These are phyloP conservation scores for Carex arenaria DNA, from an alignment of 202 grass and related monocot species.

Conservation along the genomic window DNA sequence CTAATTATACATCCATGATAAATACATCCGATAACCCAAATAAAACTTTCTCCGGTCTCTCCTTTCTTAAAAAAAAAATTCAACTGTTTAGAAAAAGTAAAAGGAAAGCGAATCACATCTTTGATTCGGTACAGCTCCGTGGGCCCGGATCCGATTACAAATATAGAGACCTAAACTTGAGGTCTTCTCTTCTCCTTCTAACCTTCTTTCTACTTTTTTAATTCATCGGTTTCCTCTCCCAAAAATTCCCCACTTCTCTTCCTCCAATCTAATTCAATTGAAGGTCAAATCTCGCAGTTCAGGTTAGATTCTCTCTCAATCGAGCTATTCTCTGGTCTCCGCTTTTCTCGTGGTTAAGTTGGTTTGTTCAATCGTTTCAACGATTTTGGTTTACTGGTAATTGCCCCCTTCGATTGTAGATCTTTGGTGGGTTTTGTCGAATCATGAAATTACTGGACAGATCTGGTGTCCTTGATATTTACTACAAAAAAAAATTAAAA, in stretches of 20 bases:
- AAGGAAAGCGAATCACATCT: not conserved
- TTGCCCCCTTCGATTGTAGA: not conserved
- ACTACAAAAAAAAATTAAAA: not conserved
- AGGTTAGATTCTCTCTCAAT: slow-evolving; percentile 1
- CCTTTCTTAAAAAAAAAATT: too few relatives aligned
- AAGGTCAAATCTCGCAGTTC: slow-evolving; percentile 1
- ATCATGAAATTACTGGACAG: not conserved
- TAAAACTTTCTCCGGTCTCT: too few relatives aligned
- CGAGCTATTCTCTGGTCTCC: not conserved
- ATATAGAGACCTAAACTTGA: not conserved
- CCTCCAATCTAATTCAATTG: not conserved
- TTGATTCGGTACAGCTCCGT: not conserved
- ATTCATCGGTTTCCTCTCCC: not conserved
- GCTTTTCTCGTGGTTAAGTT: not conserved
- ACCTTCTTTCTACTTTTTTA: not conserved
- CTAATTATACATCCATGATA: too few relatives aligned
- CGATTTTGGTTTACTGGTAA: not conserved
- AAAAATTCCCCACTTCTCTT: not conserved
- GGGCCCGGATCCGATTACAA: not conserved
- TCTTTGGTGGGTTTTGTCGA: not conserved
- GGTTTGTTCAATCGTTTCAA: not conserved
- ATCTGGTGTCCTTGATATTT: slow-evolving; percentile 13
- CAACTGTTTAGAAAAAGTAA: too few relatives aligned
- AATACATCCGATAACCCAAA: too few relatives aligned
- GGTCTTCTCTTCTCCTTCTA: not conserved